Percentiles rank a stretch among this genome's conserved stretches.
These are phyloP conservation scores for Candida dendrica DNA, from an alignment of 805 yeast species.

Conservation along the genomic window DNA sequence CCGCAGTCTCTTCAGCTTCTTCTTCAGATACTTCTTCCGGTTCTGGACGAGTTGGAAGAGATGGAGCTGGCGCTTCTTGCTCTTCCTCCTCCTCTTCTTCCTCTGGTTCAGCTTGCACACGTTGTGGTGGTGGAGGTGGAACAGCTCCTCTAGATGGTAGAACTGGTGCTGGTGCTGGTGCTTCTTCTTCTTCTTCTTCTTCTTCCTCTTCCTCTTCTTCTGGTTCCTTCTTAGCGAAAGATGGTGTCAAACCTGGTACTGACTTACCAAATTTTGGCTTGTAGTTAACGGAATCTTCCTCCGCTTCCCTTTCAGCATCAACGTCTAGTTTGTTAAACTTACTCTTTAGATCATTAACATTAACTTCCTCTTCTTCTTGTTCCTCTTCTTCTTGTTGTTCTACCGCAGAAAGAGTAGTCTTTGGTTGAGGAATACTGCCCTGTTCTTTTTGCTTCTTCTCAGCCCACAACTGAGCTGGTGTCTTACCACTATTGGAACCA, in stretches of 20 bases:
- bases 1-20: conserved; percentile 17
- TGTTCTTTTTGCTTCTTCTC: conserved; percentile 56
- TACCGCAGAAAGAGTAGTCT: conserved; percentile 15
- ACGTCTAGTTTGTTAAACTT: conserved; percentile 27
- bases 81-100: conserved; percentile 15
- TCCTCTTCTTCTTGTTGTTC: conserved; percentile 23
- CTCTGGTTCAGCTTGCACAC: conserved; percentile 8
- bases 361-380: conserved; percentile 18
- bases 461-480: conserved; percentile 96
- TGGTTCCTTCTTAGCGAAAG: conserved; percentile 16
- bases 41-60: conserved; percentile 19
- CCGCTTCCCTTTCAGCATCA: conserved; percentile 17
- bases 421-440: conserved; percentile 13
- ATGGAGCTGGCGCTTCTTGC: conserved; percentile 17
- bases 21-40: conserved; percentile 12
- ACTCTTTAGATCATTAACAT: conserved; percentile 28
- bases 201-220: conserved; percentile 21
- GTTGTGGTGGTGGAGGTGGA: conserved; percentile 18
- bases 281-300: conserved; percentile 10
- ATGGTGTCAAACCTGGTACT: conserved; percentile 6
- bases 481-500: conserved; percentile 69
- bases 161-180: conserved; percentile 20
- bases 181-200: conserved; percentile 18
- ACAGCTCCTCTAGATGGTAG: conserved; percentile 15
- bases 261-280: conserved; percentile 6